phyloP scores from a whole-genome alignment of 2,329 filamentous ascomycete genomes.

The Hymenotorrendiella dingleyae region DNA sequence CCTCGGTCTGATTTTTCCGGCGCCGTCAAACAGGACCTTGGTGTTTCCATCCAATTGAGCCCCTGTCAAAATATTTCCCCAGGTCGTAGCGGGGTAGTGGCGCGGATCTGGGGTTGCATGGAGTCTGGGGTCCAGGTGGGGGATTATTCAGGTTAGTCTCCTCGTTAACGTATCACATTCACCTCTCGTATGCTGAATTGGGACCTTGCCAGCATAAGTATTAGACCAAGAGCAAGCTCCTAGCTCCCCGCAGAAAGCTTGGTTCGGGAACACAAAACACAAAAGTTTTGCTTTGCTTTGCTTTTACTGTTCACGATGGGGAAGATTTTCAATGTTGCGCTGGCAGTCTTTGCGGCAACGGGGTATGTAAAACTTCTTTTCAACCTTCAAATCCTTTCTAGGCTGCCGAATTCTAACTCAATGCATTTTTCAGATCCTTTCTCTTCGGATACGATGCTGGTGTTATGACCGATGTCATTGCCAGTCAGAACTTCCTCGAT shows the following conservation, averaged over 20 bases:
- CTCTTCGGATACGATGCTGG: slow-evolving; percentile 34
- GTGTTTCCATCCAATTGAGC: not conserved
- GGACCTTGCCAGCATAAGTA: too few relatives aligned
- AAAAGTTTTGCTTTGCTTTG: too few relatives aligned
- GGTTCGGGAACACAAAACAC: too few relatives aligned
- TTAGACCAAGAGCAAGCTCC: too few relatives aligned
- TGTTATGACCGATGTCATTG: slow-evolving; percentile 28
- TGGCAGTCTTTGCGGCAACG: slow-evolving; percentile 38
- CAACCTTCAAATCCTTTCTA: too few relatives aligned
- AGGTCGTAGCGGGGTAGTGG: slow-evolving; percentile 5
- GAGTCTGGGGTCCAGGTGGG: too few relatives aligned
- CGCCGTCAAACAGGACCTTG: too few relatives aligned
- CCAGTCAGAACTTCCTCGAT: slow-evolving; percentile 22
- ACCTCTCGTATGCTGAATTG: not conserved
- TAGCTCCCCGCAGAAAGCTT: too few relatives aligned
- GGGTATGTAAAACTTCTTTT: slow-evolving; percentile 18
- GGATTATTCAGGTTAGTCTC: too few relatives aligned
- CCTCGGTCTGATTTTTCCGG: slow-evolving; percentile 9
- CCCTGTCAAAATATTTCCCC: slow-evolving; percentile 1
- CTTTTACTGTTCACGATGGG: slow-evolving; percentile 36
- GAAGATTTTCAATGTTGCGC: slow-evolving; percentile 35
- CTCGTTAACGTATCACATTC: too few relatives aligned
- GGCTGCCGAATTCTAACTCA: slow-evolving; percentile 2
- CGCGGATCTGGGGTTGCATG: not conserved
- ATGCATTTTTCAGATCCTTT: slow-evolving; percentile 29